A percentile compares a stretch with the other conserved stretches of the same genome.
Conservation (phyloP, 2,329 filamentous ascomycete genomes). For the Teratosphaeria zuluensis region DNA sequence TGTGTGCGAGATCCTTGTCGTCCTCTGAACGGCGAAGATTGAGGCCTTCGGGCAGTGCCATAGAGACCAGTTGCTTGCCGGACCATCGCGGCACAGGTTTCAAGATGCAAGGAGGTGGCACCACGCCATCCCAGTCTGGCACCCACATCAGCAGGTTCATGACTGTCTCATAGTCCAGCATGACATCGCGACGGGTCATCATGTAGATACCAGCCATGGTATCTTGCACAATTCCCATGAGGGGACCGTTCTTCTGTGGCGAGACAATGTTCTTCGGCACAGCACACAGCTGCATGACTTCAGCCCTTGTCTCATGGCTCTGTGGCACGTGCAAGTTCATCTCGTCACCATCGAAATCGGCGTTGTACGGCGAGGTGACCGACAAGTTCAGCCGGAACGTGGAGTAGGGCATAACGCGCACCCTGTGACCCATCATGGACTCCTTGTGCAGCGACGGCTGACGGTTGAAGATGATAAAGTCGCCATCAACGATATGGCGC, state of each 20-base stretch:
- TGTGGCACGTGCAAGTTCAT: slow-evolving; percentile 99
- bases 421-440: slow-evolving; percentile 99
- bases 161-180: slow-evolving; percentile 79
- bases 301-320: slow-evolving; percentile 89
- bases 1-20: slow-evolving; percentile 13
- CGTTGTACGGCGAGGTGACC: slow-evolving; percentile 97
- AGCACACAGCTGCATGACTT: slow-evolving; percentile 89
- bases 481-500: slow-evolving; percentile 87
- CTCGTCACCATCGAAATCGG: slow-evolving; percentile 98
- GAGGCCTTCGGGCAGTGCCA: slow-evolving; percentile 80
- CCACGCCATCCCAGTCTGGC: slow-evolving; percentile 90
- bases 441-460: slow-evolving; percentile 98
- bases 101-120: slow-evolving; percentile 85
- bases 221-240: slow-evolving; percentile 99
- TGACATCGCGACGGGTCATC: slow-evolving; percentile 84
- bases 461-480: slow-evolving; percentile 99
- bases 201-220: slow-evolving; percentile 96
- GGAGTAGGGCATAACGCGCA: slow-evolving; percentile 96
- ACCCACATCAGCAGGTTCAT: slow-evolving; percentile 99
- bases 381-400: slow-evolving; percentile 97
- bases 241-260: slow-evolving; percentile 86
- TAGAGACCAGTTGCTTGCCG: slow-evolving; percentile 92
- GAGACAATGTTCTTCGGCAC: slow-evolving; percentile 99
- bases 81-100: slow-evolving; percentile 93
- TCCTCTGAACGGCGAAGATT: slow-evolving; percentile 52